Base-by-base conservation (phyloP, 305 asterid genomes). In the Withania somnifera region DNA sequence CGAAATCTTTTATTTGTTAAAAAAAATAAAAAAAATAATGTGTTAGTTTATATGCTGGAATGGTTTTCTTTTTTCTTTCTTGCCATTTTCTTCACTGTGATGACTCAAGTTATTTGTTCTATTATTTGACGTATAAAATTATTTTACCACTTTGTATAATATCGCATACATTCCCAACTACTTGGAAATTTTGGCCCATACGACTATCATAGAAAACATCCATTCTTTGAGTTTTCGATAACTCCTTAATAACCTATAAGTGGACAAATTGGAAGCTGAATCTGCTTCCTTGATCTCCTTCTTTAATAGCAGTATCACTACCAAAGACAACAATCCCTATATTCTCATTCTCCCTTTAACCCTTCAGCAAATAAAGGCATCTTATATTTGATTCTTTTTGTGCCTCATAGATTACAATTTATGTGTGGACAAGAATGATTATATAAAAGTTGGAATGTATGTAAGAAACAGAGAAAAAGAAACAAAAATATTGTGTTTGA, bases 21-120 rank as follows among this genome's bases (percentile, higher is more conserved):
- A n/a, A n/a, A n/a, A n/a, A n/a, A n/a, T n/a, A n/a, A n/a, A n/a
- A n/a, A n/a, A n/a, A n/a, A n/a, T n/a, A n/a, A n/a, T n/a, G n/a
- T 84, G 19, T 34, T 83, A 53, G 80, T 86, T 56, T 77, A 75
- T 66, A 30, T 54, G 50, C 83, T 38, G 53, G 19, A n/a, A 7
- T 8, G 2, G 17, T 26, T 64, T 64, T 36, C 71, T 36, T 51
- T 64, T 79, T 19, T 24, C 69, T 40, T 69, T 81, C 76, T 47
- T 69, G 28, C 63, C 58, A 71, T 22, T 68, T 14, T 63, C 26
- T 63, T 40, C 78, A 6, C 56, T 22, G 13, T 26, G 3, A 42
- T 40, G 36, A 15, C 78, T 69, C 13, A 6, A 40, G 78, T 40
- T 68, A 22, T 69, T 69, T 69, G 54, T 22, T 24, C 13, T 69